These are phyloP conservation scores for Podila epicladia DNA, from an alignment of 192 early-diverging fungal genomes.

Conservation along the genomic window DNA sequence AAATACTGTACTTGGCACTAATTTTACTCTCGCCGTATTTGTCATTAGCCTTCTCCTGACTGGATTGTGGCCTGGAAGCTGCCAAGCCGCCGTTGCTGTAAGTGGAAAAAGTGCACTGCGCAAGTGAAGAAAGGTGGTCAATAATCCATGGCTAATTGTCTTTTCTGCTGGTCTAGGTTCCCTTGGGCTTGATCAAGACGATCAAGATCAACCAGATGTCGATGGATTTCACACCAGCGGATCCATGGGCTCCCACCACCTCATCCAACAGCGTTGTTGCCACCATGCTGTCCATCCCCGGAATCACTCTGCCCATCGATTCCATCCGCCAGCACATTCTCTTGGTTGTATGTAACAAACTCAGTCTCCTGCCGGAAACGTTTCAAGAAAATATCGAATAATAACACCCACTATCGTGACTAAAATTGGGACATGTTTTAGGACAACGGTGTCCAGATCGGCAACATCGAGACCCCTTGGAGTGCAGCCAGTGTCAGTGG, in stretches of 20 bases:
- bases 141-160: too few relatives aligned
- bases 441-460: conserved; percentile 35
- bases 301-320: conserved; percentile 38
- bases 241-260: conserved; percentile 54
- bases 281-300: conserved; percentile 47
- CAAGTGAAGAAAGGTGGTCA: too few relatives aligned
- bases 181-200: conserved; percentile 46
- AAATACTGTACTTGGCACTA: not conserved
- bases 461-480: conserved; percentile 34
- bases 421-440: not conserved
- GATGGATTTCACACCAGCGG: conserved; percentile 57
- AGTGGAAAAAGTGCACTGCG: not conserved
- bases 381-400: not conserved
- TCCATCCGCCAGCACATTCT: conserved; percentile 33
- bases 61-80: conserved; percentile 34
- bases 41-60: conserved; percentile 32
- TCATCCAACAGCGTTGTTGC: conserved; percentile 55
- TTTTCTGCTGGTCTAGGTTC: conserved; percentile 5
- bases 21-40: not conserved
- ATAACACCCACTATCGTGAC: too few relatives aligned
- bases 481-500: conserved; percentile 16
- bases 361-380: too few relatives aligned
- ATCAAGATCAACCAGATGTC: conserved; percentile 56
- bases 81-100: conserved; percentile 38
- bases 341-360: conserved; percentile 15